A percentile compares a stretch with the other conserved stretches of the same genome.
These are phyloP conservation scores for Rhypophila decipiens DNA, from an alignment of 495 filamentous ascomycete genomes.

Conservation along the genomic window DNA sequence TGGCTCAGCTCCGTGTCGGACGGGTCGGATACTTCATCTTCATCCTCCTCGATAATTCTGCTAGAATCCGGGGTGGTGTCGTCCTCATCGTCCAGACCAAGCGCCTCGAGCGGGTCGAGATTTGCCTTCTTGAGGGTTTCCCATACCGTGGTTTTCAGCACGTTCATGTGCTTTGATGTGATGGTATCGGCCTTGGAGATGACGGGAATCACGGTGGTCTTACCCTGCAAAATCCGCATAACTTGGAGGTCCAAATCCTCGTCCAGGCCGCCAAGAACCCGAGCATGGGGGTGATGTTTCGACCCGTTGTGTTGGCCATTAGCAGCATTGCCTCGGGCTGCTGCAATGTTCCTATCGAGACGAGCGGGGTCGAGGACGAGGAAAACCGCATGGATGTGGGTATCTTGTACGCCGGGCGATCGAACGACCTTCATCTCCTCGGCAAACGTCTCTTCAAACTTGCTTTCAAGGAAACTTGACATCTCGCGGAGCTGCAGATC, in stretches of 20 bases:
- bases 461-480: conserved; percentile 87
- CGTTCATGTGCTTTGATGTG: conserved; percentile 86
- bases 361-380: conserved; percentile 83
- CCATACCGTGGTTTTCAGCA: conserved; percentile 87
- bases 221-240: conserved; percentile 79
- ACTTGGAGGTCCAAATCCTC: conserved; percentile 89
- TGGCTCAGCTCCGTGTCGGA: conserved; percentile 13
- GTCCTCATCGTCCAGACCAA: conserved; percentile 71
- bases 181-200: conserved; percentile 97
- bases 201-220: conserved; percentile 92
- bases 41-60: conserved; percentile 56
- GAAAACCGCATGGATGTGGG: conserved; percentile 95
- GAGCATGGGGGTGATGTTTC: conserved; percentile 39
- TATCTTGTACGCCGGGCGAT: conserved; percentile 87
- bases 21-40: conserved; percentile 28
- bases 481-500: conserved; percentile 91
- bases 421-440: conserved; percentile 98
- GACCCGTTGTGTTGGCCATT: conserved; percentile 49
- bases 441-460: conserved; percentile 95
- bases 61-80: conserved; percentile 46
- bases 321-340: conserved; percentile 47
- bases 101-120: conserved; percentile 80
- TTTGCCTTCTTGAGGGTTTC: conserved; percentile 77
- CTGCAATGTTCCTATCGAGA: conserved; percentile 74
- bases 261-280: conserved; percentile 66